A percentile compares a stretch with the other conserved stretches of the same genome.
These are phyloP conservation scores for Hibiscus mutabilis DNA, from an alignment of 345 rosid genomes.

Conservation along the genomic window DNA sequence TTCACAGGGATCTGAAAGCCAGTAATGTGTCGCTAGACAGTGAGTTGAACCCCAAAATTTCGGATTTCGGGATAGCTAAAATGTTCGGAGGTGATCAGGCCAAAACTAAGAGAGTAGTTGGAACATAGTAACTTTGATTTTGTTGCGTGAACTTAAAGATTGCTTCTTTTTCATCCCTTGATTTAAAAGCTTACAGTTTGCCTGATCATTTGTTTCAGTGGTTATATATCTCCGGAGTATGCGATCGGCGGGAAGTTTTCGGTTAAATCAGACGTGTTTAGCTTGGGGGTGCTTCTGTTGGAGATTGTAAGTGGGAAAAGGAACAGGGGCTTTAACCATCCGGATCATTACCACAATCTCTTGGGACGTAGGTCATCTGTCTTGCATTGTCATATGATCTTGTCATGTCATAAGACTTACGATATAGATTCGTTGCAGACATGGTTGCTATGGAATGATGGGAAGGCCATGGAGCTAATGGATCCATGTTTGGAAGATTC, in stretches of 20 bases:
- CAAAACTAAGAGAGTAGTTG: conserved; percentile 31
- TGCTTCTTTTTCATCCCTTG: background rate
- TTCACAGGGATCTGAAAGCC: conserved; percentile 29
- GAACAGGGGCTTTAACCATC: background rate
- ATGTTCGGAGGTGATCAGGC: conserved; percentile 34
- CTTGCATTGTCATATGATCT: background rate
- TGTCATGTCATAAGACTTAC: background rate
- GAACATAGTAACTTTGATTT: conserved; percentile 29
- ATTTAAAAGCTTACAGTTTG: background rate
- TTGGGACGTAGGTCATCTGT: conserved; percentile 13
- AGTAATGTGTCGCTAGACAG: conserved; percentile 1
- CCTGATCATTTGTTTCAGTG: conserved; percentile 9
- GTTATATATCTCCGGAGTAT: conserved; percentile 28
- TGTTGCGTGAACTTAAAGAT: background rate
- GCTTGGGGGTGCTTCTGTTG: conserved; percentile 26
- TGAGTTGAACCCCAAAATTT: conserved; percentile 38
- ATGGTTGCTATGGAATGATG: conserved; percentile 13
- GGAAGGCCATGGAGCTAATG: background rate
- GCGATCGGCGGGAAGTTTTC: conserved; percentile 20
- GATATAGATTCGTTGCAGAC: background rate
- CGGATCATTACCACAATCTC: conserved; percentile 17
- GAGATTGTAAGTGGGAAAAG: conserved; percentile 23
- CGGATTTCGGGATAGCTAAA: conserved; percentile 42
- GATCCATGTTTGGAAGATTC: background rate
- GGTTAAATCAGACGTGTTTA: conserved; percentile 29